A percentile compares a stretch with the other conserved stretches of the same genome.
phyloP scores from a whole-genome alignment of 2,329 filamentous ascomycete species.

The Dothideomycetes sp. region DNA sequence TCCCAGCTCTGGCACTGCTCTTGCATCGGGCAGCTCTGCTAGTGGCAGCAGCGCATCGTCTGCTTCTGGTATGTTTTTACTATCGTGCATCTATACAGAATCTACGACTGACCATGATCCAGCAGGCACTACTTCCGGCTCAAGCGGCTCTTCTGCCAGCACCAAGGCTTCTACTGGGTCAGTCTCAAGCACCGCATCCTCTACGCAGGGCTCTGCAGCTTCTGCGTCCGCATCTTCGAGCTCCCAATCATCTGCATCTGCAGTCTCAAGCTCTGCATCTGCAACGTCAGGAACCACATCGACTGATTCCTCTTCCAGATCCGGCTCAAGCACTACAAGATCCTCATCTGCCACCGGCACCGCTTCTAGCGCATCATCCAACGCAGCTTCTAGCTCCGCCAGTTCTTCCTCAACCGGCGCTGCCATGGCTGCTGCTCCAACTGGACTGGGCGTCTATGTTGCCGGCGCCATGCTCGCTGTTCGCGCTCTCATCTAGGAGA shows the following conservation, averaged over 20 bases:
- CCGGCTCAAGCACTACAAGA: constrained; percentile 2
- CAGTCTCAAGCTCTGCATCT: not conserved
- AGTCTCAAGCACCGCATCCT: constrained; percentile 1
- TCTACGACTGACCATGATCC: no score
- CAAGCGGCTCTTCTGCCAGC: not conserved
- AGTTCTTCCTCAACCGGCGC: not conserved
- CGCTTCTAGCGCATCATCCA: not conserved
- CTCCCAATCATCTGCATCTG: not conserved
- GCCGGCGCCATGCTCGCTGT: not conserved
- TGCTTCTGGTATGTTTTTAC: not conserved
- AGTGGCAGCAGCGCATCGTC: not conserved
- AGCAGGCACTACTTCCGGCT: constrained; percentile 1
- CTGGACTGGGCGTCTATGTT: not conserved
- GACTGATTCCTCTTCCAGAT: constrained; percentile 2
- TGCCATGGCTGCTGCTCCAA: not conserved
- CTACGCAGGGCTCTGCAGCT: constrained; percentile 3
- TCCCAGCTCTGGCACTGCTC: constrained; percentile 2
- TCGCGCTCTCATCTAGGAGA: not conserved
- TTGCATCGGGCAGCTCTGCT: constrained; percentile 3
- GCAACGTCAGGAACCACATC: not conserved
- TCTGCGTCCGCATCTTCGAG: not conserved
- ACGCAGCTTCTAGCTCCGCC: constrained; percentile 1
- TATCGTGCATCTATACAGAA: not conserved
- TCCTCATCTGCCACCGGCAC: constrained; percentile 1
- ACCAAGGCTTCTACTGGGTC: not conserved